Evolutionary conservation across 306 rosid species (phyloP).

Genomic region (Prunus mira): DNA sequence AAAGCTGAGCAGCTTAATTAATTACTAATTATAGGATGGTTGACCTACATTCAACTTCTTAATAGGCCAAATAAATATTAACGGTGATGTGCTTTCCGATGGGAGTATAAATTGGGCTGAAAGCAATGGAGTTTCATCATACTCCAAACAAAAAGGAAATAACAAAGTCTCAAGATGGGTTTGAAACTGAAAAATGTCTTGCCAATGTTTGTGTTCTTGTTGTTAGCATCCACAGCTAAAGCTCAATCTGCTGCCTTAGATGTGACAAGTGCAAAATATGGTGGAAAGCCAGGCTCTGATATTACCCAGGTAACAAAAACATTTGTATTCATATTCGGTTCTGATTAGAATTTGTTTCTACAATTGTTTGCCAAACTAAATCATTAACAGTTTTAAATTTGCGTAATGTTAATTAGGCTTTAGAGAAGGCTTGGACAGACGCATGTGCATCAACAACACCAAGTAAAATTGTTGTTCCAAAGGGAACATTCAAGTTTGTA

Average conservation of each 20-base stretch:
- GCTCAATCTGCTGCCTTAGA: conserved; percentile 4
- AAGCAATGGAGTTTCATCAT: neutral
- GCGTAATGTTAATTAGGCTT: conserved; percentile 17
- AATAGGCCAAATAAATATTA: neutral
- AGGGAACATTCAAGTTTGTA: conserved; percentile 17
- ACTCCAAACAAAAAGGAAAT: neutral
- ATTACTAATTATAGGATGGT: too few relatives aligned
- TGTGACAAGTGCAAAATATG: conserved; percentile 13
- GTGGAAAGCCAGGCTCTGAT: conserved; percentile 21
- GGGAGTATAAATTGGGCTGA: neutral
- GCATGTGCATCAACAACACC: conserved; percentile 31
- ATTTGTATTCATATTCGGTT: too few relatives aligned
- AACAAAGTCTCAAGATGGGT: conserved; percentile 2
- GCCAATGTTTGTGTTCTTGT: neutral
- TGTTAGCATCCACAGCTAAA: neutral
- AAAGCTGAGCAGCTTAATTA: too few relatives aligned
- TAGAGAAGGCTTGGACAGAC: conserved; percentile 29
- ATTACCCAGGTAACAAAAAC: conserved; percentile 15
- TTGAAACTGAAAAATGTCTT: neutral
- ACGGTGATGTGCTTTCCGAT: neutral
- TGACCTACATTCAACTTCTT: neutral
- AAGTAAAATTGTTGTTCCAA: conserved; percentile 26
- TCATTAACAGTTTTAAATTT: too few relatives aligned
- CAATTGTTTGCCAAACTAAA: too few relatives aligned
- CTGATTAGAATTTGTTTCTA: too few relatives aligned